phyloP scores from a whole-genome alignment of 345 rosid species.

The Citrus maxima region DNA sequence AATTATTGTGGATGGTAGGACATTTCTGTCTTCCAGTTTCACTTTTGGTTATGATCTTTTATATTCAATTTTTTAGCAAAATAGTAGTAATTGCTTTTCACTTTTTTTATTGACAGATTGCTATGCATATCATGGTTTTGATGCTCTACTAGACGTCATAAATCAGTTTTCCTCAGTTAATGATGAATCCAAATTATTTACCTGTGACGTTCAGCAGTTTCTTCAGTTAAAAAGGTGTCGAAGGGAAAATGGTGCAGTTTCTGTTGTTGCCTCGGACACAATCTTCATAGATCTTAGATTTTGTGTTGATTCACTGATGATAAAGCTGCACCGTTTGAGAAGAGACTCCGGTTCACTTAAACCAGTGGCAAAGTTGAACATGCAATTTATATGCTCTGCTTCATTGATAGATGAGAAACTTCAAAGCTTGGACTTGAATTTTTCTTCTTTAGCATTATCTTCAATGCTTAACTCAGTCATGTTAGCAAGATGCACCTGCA shows the following conservation, averaged over 20 bases:
- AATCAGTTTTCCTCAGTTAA: slow-evolving; percentile 54
- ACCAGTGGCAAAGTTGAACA: slow-evolving; percentile 58
- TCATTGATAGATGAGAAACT: slow-evolving; percentile 51
- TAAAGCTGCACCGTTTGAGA: slow-evolving; percentile 33
- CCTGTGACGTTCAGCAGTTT: slow-evolving; percentile 56
- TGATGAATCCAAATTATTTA: slow-evolving; percentile 51
- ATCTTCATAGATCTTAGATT: slow-evolving; percentile 39
- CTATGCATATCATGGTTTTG: slow-evolving; percentile 47
- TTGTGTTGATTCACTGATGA: slow-evolving; percentile 48
- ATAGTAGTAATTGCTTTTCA: slow-evolving; percentile 5
- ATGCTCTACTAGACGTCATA: slow-evolving; percentile 52
- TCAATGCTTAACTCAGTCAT: slow-evolving; percentile 48
- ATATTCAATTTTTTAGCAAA: slow-evolving; percentile 4
- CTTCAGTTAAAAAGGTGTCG: slow-evolving; percentile 40
- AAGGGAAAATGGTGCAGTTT: slow-evolving; percentile 33
- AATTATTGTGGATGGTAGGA: slow-evolving; percentile 65
- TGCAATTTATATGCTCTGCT: slow-evolving; percentile 52
- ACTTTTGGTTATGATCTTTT: background rate
- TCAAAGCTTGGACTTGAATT: slow-evolving; percentile 37
- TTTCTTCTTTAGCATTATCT: slow-evolving; percentile 46
- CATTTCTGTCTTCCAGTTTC: slow-evolving; percentile 13
- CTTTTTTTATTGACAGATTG: slow-evolving; percentile 46
- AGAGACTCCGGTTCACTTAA: slow-evolving; percentile 36
- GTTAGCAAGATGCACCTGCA: slow-evolving; percentile 52
- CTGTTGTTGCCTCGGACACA: slow-evolving; percentile 31